Base-by-base conservation (phyloP, 2,329 filamentous ascomycete genomes). In the Botrytis fabae region DNA sequence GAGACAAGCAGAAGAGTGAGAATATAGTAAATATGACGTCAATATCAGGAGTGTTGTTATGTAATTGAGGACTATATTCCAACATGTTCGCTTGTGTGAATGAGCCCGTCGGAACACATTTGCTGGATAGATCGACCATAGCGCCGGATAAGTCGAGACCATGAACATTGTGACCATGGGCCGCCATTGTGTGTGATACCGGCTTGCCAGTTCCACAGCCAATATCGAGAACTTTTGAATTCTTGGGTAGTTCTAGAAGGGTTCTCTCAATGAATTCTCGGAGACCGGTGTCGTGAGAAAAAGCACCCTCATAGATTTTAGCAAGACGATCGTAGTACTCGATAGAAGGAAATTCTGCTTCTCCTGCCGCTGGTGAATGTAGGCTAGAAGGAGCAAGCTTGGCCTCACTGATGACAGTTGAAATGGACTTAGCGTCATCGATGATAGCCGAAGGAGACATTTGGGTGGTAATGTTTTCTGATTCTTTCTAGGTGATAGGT, bases 151-250 rank as follows among this genome's bases (percentile, higher is more conserved):
- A 79, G 63, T 80, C 80, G 18, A 76, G 63, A 22, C 74, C 75
- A 40, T 69, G 57, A 38, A 72, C 57, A 22, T 40, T n/a, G 35
- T 74, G 75, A 32, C 76, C 78, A 22, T 77, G 76, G 16, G 77
- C 66, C 46, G 76, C 75, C 35, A 78, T 75, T 10, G 79, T 76
- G 70, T 76, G 70, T 22, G 76, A 59, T 4, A 79, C 78, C 28
- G 81, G 76, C 42, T 81, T 79, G 18, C 80, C 81, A 2, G 80
- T 79, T 8, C 81, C 81, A 72, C 80, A 81, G 51, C 80, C 81
- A 69, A 81, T 77, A 64, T 82, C 81, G 25, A 82, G 79, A 62
- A 63, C 59, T 38, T 46, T 62, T 22, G 69, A 25, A 20, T 63
- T 40, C 9, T 9, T 28, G 20, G 69, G 69, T 63, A 70, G 14